Percentiles rank a stretch among this genome's conserved stretches.
Evolutionary conservation across 331 rosid genomes (phyloP).

Genomic region (Acacia pycnantha): DNA sequence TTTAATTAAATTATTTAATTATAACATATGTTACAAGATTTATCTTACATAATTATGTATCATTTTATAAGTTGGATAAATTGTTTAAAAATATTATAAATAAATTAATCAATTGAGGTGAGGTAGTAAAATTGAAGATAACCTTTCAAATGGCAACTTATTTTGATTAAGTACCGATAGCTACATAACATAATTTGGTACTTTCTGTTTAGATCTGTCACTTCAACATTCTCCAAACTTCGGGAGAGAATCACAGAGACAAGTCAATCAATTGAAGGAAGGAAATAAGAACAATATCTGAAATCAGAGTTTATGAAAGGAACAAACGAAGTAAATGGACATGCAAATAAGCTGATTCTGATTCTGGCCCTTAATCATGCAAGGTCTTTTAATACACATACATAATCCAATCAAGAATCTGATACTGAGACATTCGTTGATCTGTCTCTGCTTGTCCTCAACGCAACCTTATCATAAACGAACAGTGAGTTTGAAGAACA

Average conservation of each 20-base stretch:
- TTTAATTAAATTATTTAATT: too few relatives aligned
- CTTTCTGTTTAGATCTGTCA: not conserved
- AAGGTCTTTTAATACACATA: not conserved
- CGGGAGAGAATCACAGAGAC: too few relatives aligned
- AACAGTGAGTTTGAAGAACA: not conserved
- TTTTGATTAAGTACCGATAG: not conserved
- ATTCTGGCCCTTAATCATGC: not conserved
- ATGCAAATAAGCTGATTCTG: not conserved
- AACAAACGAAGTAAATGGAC: not conserved
- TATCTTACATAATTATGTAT: too few relatives aligned
- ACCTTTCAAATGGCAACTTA: not conserved
- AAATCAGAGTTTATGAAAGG: too few relatives aligned
- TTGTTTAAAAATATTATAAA: too few relatives aligned
- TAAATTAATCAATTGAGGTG: too few relatives aligned
- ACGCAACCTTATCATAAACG: not conserved
- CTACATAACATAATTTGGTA: not conserved
- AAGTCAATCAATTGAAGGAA: too few relatives aligned
- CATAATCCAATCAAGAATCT: not conserved
- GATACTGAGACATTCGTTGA: not conserved
- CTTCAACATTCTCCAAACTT: not conserved
- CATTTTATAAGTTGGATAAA: too few relatives aligned
- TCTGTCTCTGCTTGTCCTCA: not conserved
- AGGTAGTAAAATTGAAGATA: not conserved
- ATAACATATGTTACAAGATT: too few relatives aligned
- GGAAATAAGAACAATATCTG: too few relatives aligned